Percentiles rank a stretch among this genome's conserved stretches.
phyloP scores from a whole-genome alignment of 2,329 filamentous ascomycete species.

The Ambrosiella xylebori region DNA sequence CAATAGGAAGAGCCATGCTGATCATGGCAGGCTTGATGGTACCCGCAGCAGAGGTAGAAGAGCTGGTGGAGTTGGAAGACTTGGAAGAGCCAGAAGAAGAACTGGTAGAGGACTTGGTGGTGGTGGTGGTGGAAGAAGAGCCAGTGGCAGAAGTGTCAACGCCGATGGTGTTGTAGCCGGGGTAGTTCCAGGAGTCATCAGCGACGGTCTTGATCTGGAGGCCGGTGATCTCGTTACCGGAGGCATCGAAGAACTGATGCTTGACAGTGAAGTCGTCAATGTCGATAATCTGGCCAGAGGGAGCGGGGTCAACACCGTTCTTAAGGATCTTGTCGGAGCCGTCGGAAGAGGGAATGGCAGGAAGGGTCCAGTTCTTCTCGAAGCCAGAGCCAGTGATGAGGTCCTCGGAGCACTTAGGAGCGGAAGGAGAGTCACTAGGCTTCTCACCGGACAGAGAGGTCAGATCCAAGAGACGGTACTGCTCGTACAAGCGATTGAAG shows the following conservation, averaged over 20 bases:
- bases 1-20: constrained; percentile 12
- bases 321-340: constrained; percentile 58
- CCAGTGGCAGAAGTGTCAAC: constrained; percentile 10
- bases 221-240: constrained; percentile 25
- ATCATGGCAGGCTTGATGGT: constrained; percentile 13
- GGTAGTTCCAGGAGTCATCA: constrained; percentile 29
- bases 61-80: background rate
- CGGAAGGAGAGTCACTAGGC: constrained; percentile 28
- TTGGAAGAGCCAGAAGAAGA: constrained; percentile 4
- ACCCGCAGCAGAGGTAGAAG: constrained; percentile 9
- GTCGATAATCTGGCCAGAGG: constrained; percentile 49
- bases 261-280: constrained; percentile 46
- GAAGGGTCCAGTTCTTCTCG: constrained; percentile 64
- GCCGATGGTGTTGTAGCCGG: constrained; percentile 25
- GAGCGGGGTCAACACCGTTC: constrained; percentile 51
- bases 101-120: background rate
- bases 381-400: constrained; percentile 56
- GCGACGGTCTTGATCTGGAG: constrained; percentile 31
- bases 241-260: constrained; percentile 24
- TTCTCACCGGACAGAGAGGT: constrained; percentile 44
- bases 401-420: constrained; percentile 46
- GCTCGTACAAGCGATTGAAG: constrained; percentile 55
- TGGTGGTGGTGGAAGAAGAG: constrained; percentile 3
- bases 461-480: constrained; percentile 62
- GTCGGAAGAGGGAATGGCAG: constrained; percentile 36